Base-by-base conservation (phyloP, 441 rosid species). In the Pelargonium cotyledonis region DNA sequence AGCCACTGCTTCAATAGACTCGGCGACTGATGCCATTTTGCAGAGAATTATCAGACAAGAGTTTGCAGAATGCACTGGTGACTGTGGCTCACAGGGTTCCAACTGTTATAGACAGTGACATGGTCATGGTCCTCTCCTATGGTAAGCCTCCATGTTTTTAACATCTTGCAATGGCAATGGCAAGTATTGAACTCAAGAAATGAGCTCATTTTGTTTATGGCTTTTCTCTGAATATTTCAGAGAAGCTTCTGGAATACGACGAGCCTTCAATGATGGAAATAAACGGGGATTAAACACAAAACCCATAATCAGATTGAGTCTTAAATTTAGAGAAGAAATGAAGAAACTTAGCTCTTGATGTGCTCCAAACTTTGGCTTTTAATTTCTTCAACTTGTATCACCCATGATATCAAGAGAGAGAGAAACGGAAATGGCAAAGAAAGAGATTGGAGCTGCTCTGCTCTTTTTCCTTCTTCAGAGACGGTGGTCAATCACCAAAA, bases 1-100 rank as follows among this genome's bases (percentile, higher is more conserved):
- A 83, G 96, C 98, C 40, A 92, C 96, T n/a, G 95, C 96, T 51
- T 92, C 98, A 12, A 87, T 92, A 49, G 95, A 90, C 73, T 87
- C 95, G 23, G 89, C 89, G 1, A 92, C 96, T 11, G 96, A 88
- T 80, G 94, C 92, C 62, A 79, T 85, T 74, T 74, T 91, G 7
- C 94, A 89, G 71, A 86, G 82, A 78, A 78, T 89, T 47, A 88
- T 89, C 77, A 78, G 92, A 72, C 80, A 83, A 63, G 96, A 91
- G 64, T 91, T 89, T 77, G 75, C 80, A 4, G 76, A 83, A 1
- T 89, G 92, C 73, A 91, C 97, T 89, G 35, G 86, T 91, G 65
- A 89, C 94, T 12, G 92, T 91, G 0, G 96, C 96, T 49, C 97
- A 89, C 69, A 82, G 95, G 72, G 93, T 91, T 51, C 97, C 90